These are phyloP conservation scores for Fraxinus baroniana DNA, from an alignment of 305 asterid genomes.

Conservation along the genomic window DNA sequence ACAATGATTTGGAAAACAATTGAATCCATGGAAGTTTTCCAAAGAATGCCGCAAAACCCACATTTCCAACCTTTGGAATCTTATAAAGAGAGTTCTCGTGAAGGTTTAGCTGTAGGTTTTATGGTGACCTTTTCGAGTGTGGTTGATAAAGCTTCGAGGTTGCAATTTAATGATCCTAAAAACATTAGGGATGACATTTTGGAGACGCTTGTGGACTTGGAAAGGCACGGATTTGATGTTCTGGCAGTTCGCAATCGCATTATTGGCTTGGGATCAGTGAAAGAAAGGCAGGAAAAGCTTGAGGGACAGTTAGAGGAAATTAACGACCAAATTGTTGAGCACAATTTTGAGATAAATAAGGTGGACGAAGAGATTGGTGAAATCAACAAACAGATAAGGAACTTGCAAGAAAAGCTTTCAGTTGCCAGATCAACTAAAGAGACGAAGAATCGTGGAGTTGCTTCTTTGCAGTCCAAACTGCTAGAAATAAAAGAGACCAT, in stretches of 20 bases:
- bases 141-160: constrained; percentile 49
- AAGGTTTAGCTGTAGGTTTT: constrained; percentile 71
- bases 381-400: constrained; percentile 40
- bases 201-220: constrained; percentile 59
- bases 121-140: constrained; percentile 63
- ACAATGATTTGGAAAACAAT: constrained; percentile 61
- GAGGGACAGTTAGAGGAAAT: constrained; percentile 26
- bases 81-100: constrained; percentile 61
- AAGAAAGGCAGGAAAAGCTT: constrained; percentile 42
- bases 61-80: constrained; percentile 64
- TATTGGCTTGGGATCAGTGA: constrained; percentile 27
- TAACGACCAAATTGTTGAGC: constrained; percentile 28
- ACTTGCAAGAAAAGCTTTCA: constrained; percentile 45
- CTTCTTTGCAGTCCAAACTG: constrained; percentile 29
- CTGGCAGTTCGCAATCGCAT: constrained; percentile 39
- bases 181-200: constrained; percentile 45
- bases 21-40: constrained; percentile 74
- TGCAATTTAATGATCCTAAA: constrained; percentile 45
- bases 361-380: constrained; percentile 41
- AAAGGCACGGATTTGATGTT: constrained; percentile 64
- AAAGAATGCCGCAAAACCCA: constrained; percentile 65
- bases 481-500: constrained; percentile 33
- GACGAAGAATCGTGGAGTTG: constrained; percentile 37
- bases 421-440: constrained; percentile 31
- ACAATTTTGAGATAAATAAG: constrained; percentile 25